A percentile compares a stretch with the other conserved stretches of the same genome.
Conservation (phyloP, 2,329 filamentous ascomycete species). For the Tolypocladium capitatum region DNA sequence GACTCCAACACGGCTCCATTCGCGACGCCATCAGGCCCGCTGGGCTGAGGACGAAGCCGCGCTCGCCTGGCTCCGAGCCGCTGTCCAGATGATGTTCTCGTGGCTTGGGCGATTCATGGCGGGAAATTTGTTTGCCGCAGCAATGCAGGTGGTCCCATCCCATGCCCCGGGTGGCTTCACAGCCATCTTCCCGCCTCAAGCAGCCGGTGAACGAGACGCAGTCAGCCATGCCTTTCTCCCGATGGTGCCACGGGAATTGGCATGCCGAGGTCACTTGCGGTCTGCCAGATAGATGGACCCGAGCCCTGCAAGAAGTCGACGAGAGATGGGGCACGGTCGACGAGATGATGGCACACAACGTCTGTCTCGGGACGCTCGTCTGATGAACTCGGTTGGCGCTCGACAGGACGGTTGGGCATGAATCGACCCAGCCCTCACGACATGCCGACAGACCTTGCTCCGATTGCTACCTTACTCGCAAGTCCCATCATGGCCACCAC, state of each 20-base stretch:
- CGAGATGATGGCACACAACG: too few relatives aligned
- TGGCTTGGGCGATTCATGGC: neutral
- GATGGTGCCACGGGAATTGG: neutral
- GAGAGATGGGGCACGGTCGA: neutral
- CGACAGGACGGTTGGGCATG: neutral
- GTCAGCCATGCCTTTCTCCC: neutral
- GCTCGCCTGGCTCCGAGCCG: slow-evolving; percentile 5
- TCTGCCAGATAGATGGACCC: neutral
- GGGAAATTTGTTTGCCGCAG: neutral
- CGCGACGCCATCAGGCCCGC: neutral
- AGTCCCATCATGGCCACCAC: neutral
- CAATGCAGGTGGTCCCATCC: neutral
- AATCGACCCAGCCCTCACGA: neutral
- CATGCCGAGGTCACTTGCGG: neutral
- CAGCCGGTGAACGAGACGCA: neutral
- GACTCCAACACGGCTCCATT: neutral
- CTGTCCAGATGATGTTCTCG: slow-evolving; percentile 2
- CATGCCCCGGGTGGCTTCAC: neutral
- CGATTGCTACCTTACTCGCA: too few relatives aligned
- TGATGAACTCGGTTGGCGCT: neutral
- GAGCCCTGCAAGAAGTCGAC: neutral
- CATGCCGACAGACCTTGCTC: neutral
- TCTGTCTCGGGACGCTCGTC: neutral
- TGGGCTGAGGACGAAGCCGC: slow-evolving; percentile 6
- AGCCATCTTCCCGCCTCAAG: neutral